Base-by-base conservation (phyloP, 768 basidiomycete species). In the Trametes elegans region DNA sequence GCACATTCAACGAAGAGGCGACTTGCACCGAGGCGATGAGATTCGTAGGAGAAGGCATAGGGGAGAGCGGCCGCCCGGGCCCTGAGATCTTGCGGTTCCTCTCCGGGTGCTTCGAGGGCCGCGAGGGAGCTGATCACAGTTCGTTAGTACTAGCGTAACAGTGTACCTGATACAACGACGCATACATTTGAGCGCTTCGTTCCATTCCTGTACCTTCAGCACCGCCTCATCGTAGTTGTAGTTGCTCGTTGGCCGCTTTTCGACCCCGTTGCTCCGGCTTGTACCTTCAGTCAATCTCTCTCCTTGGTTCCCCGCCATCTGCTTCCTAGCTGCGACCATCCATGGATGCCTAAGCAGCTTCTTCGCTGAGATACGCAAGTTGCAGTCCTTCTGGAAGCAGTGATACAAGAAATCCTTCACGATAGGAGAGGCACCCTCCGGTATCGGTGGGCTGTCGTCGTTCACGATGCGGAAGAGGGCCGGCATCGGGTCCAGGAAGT, bases 391-490 rank as follows among this genome's bases (percentile, higher is more conserved):
- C 76, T 98, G 96, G 71, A 99, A 99, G 66, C 97, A 98, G 56
- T 97, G 93, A 63, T 91, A 90, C 13, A 98, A 77, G 65, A 99
- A 99, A 70, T 98, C 94, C 64, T 96, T 92, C 59, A 97, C 95
- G 57, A 95, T 89, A 0, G 94, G 91, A 8, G 91, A 93, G 1
- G 93, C 91, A 16, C 93, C 93, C 57, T 97, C 94, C 0, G 97
- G 97, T 64, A 99, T 92, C 4, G 93, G 95, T 29, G 97, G 96
- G 64, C 85, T 90, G 68, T 98, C 97, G 66, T 99, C 97, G 69
- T 98, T 95, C 10, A 99, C 97, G 57, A 99, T 98, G 48, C 97
- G 85, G 73, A 97, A 99, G 24, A 99, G 82, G 1, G 97, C 97
- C 41, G 95, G 97, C 94, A 99, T 97, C 3, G 97, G 97, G 59